These are phyloP conservation scores for Ichthyophthirius multifiliis DNA, from an alignment of 169 alveolate species.

Conservation along the genomic window DNA sequence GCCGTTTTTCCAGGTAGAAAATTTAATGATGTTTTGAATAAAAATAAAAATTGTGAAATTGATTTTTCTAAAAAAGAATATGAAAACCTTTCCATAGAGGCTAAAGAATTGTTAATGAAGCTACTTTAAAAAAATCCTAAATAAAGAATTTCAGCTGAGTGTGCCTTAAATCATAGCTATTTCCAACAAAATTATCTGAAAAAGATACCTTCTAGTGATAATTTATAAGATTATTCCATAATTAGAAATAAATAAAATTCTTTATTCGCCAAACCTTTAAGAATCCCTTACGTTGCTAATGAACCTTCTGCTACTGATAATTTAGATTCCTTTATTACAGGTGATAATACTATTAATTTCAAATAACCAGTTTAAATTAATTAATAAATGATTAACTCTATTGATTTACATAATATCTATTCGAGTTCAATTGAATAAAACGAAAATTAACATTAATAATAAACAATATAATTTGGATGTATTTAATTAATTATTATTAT, in stretches of 20 bases:
- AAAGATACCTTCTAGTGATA: not conserved
- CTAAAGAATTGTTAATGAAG: constrained; percentile 58
- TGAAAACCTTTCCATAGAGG: constrained; percentile 55
- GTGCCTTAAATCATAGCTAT: constrained; percentile 60
- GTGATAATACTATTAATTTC: not conserved
- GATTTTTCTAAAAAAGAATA: constrained; percentile 60
- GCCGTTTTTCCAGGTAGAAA: constrained; percentile 69
- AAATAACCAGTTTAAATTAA: not conserved
- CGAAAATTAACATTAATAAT: no score
- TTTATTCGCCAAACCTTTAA: not conserved
- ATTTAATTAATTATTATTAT: no score
- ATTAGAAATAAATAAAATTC: constrained; percentile 5
- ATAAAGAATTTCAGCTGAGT: constrained; percentile 56
- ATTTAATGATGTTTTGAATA: constrained; percentile 63
- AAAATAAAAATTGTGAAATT: constrained; percentile 59
- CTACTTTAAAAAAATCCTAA: constrained; percentile 73
- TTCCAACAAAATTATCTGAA: constrained; percentile 17
- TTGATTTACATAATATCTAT: no score
- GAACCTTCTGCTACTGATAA: not conserved
- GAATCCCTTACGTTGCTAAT: not conserved
- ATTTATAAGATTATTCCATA: constrained; percentile 3
- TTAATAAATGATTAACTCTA: no score
- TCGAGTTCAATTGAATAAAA: no score
- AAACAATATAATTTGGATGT: no score
- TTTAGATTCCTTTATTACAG: constrained; percentile 7